Conservation (phyloP, 306 rosid genomes). For the Sindora glabra region DNA sequence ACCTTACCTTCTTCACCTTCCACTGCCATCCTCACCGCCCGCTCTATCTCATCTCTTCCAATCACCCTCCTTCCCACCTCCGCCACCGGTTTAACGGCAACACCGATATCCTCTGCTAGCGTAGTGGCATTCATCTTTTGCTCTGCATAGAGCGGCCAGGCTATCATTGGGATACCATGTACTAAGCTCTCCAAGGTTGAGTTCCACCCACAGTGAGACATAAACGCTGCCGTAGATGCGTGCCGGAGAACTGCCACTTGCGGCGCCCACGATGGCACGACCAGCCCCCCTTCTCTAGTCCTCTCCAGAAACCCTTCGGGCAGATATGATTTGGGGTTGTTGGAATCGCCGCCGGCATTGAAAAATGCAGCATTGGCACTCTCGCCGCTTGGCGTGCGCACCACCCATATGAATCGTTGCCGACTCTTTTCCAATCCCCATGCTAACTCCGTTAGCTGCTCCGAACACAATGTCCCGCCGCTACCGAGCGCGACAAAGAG, state of each 20-base stretch:
- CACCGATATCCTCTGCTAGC: conserved; percentile 21
- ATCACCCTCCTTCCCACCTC: neutral
- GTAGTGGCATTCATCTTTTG: conserved; percentile 32
- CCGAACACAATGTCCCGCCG: conserved; percentile 13
- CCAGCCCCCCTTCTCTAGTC: conserved; percentile 19
- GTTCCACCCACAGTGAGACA: conserved; percentile 55
- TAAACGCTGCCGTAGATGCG: conserved; percentile 22
- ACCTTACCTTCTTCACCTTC: conserved; percentile 20
- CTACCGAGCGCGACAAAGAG: conserved; percentile 30
- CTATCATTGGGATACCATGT: conserved; percentile 30
- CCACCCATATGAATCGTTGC: conserved; percentile 37
- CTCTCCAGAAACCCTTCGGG: conserved; percentile 28
- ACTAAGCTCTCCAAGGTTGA: conserved; percentile 34
- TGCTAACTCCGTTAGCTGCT: conserved; percentile 29
- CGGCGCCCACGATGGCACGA: conserved; percentile 31
- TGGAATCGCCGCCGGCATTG: conserved; percentile 9
- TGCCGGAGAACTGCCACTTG: conserved; percentile 24
- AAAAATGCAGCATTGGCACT: conserved; percentile 1
- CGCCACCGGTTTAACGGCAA: neutral
- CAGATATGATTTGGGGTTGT: conserved; percentile 7
- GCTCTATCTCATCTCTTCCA: conserved; percentile 13
- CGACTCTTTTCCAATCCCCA: conserved; percentile 33
- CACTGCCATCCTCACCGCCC: conserved; percentile 11
- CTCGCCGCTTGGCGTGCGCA: conserved; percentile 6
- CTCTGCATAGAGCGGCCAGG: conserved; percentile 44